Conservation (phyloP, 2,329 filamentous ascomycete genomes). For the Pezicula radicicola region DNA sequence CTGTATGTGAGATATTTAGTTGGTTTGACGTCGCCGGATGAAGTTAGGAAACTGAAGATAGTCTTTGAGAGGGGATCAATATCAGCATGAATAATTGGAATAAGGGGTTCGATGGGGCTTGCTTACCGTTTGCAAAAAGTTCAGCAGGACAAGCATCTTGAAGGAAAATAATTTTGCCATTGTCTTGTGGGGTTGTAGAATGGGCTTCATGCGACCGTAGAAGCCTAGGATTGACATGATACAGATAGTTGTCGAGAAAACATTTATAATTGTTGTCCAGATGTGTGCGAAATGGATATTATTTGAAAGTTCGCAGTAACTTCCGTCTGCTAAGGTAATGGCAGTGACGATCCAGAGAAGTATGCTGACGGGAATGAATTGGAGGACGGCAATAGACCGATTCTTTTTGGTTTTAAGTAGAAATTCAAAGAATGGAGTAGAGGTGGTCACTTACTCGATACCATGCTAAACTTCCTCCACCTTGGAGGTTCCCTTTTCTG, state of each 20-base stretch:
- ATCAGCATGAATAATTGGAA: background rate
- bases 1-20: slow-evolving; percentile 11
- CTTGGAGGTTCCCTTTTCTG: background rate
- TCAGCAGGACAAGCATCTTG: slow-evolving; percentile 15
- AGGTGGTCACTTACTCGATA: slow-evolving; percentile 19
- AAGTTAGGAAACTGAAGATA: slow-evolving; percentile 14
- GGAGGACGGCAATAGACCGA: slow-evolving; percentile 30
- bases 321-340: slow-evolving; percentile 26
- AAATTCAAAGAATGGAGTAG: background rate
- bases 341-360: slow-evolving; percentile 23
- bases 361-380: slow-evolving; percentile 35
- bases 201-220: slow-evolving; percentile 10
- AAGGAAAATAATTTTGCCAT: slow-evolving; percentile 12
- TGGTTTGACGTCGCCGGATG: slow-evolving; percentile 8
- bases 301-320: slow-evolving; percentile 29
- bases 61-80: background rate
- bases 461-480: background rate
- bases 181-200: slow-evolving; percentile 5
- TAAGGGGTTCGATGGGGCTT: background rate
- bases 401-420: background rate
- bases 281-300: slow-evolving; percentile 32
- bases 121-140: slow-evolving; percentile 14
- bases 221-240: slow-evolving; percentile 11
- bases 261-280: slow-evolving; percentile 20
- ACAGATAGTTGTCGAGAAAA: slow-evolving; percentile 9